Conservation (phyloP, 371 early-diverging fungal genomes). For the Mortierella sp. region DNA sequence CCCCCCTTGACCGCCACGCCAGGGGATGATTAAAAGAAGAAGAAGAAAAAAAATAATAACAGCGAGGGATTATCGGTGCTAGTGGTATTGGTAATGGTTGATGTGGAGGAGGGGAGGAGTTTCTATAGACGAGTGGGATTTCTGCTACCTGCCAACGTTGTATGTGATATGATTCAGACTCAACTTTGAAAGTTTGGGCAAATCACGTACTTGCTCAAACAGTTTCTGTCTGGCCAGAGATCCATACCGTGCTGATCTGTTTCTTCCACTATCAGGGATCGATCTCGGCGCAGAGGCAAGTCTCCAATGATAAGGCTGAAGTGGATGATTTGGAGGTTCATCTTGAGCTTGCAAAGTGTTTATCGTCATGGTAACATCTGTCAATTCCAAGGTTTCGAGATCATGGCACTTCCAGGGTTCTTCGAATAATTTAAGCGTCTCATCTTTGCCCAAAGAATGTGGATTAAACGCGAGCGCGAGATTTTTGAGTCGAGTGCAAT, state of each 20-base stretch:
- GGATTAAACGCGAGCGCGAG: slow-evolving; percentile 25
- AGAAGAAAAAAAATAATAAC: no score
- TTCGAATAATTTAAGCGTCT: slow-evolving; percentile 31
- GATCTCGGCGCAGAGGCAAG: slow-evolving; percentile 5
- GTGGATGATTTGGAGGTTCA: neutral
- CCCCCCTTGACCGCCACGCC: no score
- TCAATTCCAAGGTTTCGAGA: slow-evolving; percentile 27
- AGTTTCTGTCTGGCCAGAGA: slow-evolving; percentile 25
- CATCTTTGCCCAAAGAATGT: slow-evolving; percentile 25
- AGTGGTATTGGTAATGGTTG: no score
- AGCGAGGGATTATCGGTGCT: no score
- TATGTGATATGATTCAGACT: slow-evolving; percentile 41
- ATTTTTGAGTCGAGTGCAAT: slow-evolving; percentile 15
- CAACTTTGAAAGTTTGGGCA: slow-evolving; percentile 24
- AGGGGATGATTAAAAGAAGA: no score
- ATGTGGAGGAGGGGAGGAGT: no score
- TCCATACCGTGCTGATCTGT: neutral
- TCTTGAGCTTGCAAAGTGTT: neutral
- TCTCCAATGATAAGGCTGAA: slow-evolving; percentile 28
- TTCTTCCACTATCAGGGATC: neutral
- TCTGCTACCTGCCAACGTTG: slow-evolving; percentile 16
- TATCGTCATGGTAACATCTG: slow-evolving; percentile 23
- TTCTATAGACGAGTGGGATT: no score
- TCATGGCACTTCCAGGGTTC: slow-evolving; percentile 32
- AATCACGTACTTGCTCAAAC: slow-evolving; percentile 31